These are phyloP conservation scores for Mortierella sp. DNA, from an alignment of 371 early-diverging fungal species.

Conservation along the genomic window DNA sequence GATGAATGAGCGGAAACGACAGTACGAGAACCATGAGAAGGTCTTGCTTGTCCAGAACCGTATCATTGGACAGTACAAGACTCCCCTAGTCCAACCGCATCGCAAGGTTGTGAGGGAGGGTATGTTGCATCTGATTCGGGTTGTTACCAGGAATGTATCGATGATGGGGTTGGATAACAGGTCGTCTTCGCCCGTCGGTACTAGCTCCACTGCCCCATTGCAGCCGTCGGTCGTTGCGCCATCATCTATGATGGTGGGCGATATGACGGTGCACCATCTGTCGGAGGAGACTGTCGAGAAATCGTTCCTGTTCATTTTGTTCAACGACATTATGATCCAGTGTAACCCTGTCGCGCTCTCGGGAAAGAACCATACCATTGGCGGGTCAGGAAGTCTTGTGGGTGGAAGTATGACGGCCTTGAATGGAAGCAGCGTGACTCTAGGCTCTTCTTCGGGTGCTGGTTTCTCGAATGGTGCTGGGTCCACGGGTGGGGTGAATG, in stretches of 20 bases:
- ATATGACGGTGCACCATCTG: slow-evolving; percentile 42
- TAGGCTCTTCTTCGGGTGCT: not conserved
- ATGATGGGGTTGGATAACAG: slow-evolving; percentile 31
- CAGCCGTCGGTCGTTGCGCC: not conserved
- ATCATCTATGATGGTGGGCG: slow-evolving; percentile 15
- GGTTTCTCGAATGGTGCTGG: not conserved
- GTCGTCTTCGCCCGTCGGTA: not conserved
- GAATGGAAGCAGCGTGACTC: not conserved
- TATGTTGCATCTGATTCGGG: slow-evolving; percentile 55
- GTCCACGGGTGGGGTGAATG: not conserved
- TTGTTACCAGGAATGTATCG: slow-evolving; percentile 43
- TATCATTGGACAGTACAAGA: slow-evolving; percentile 58
- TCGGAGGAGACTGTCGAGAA: slow-evolving; percentile 51
- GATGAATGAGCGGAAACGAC: slow-evolving; percentile 81
- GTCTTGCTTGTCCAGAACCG: slow-evolving; percentile 64
- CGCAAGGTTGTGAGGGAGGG: slow-evolving; percentile 65
- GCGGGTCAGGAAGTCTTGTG: not conserved
- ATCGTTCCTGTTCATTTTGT: slow-evolving; percentile 62
- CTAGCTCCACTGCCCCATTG: not conserved
- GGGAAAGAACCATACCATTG: slow-evolving; percentile 17
- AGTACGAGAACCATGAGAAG: slow-evolving; percentile 63
- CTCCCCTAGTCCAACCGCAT: slow-evolving; percentile 66
- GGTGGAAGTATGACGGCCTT: not conserved
- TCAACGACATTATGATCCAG: slow-evolving; percentile 71
- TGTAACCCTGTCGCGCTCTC: slow-evolving; percentile 32